A percentile compares a stretch with the other conserved stretches of the same genome.
phyloP scores from a whole-genome alignment of 805 yeast genomes.

The Nakazawaea sp. region DNA sequence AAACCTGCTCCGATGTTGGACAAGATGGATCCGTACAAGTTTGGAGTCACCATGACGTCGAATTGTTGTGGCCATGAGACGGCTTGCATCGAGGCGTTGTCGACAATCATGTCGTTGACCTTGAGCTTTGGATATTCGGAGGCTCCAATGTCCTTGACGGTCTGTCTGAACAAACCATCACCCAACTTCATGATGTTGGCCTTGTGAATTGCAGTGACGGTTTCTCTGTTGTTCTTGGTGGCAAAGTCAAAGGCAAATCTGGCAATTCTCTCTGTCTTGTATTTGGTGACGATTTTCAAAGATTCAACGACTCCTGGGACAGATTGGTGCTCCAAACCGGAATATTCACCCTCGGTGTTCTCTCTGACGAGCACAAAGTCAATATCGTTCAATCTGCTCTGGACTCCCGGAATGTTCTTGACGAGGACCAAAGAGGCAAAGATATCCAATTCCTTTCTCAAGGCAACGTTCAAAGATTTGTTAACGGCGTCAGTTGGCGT shows the following conservation, averaged over 20 bases:
- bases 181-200: conserved; percentile 99
- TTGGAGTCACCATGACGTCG: conserved; percentile 96
- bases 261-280: conserved; percentile 95
- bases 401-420: conserved; percentile 90
- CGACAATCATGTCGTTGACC: conserved; percentile 92
- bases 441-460: conserved; percentile 93
- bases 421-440: conserved; percentile 92
- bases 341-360: conserved; percentile 98
- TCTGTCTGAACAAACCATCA: conserved; percentile 95
- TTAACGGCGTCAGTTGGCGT: conserved; percentile 77
- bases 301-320: conserved; percentile 98
- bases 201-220: conserved; percentile 96
- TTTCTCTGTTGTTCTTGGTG: conserved; percentile 80
- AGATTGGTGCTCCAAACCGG: conserved; percentile 96
- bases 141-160: conserved; percentile 81
- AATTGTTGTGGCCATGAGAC: conserved; percentile 97
- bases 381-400: conserved; percentile 80
- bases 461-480: conserved; percentile 89
- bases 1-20: conserved; percentile 97
- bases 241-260: conserved; percentile 97
- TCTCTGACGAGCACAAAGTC: conserved; percentile 96
- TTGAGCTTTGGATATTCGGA: conserved; percentile 79
- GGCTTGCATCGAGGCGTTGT: conserved; percentile 99
- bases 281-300: conserved; percentile 87
- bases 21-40: conserved; percentile 94